Evolutionary conservation across 148 eudicot species (phyloP), one percentile per base, ranked within the genome.

Genomic region (Camellia japonica): DNA sequence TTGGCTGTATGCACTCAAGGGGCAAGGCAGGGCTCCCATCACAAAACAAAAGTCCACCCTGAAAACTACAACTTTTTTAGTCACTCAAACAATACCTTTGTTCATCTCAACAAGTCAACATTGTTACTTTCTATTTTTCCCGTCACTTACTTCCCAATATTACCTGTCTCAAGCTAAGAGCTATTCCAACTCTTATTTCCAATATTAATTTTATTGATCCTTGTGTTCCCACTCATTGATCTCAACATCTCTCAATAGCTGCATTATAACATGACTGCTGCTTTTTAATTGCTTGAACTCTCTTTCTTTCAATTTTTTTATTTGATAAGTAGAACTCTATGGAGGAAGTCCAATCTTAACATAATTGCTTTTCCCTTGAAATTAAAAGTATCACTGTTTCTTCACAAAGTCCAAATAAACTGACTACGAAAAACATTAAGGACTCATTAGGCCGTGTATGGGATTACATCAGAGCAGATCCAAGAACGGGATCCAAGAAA

Each of bases 371-470:
- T 15, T 43, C 11, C 58, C 11, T 55, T 55, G 12, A 55, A 55
- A 55, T 55, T 55, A 55, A 55, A 7, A 55, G 58, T 55, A 9
- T 55, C 58, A 55, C 58, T 55, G 4, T 55, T 12, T 55, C 10
- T 12, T 55, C 2, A 55, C 8, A 2, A 55, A 55, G 10, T 10
- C 10, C 58, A 10, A 55, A 49, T 5, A 4, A 49, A 49, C 52
- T 49, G 52, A 7, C 52, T 5, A 49, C 1, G 52, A 49, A 49
- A 52, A 30, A 42, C 60, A 6, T 23, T 23, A 13, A 73, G 11
- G 76, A 51, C 51, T 72, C 59, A 72, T 51, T 73, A 72, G 38
- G 43, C 8, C 55, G 76, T 13, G 19, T 42, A 54, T 55, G n/a
- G 9, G 19, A 19, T 4, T 7, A 30, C 63, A 52, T 16, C 76